Conservation (phyloP, 2,329 filamentous ascomycete genomes). For the Podosphaera fusca region DNA sequence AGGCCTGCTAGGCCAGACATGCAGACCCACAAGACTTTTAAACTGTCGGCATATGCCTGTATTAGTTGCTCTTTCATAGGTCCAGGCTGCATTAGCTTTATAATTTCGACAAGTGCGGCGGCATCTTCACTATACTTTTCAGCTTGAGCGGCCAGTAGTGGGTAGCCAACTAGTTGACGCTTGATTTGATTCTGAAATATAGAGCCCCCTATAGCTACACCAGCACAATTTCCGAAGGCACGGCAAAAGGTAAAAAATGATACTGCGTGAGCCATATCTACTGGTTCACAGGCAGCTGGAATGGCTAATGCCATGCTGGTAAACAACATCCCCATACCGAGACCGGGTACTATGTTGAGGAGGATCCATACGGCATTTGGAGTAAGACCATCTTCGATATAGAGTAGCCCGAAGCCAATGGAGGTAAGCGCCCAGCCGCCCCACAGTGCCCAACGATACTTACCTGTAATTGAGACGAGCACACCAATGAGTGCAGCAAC, state of each 20-base stretch:
- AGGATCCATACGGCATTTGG: slow-evolving; percentile 3
- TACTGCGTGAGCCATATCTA: slow-evolving; percentile 33
- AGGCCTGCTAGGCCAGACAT: slow-evolving; percentile 2
- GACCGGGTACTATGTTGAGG: slow-evolving; percentile 4
- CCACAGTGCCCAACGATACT: slow-evolving; percentile 30
- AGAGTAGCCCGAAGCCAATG: slow-evolving; percentile 27
- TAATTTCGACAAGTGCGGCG: neutral
- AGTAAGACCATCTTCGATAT: slow-evolving; percentile 3
- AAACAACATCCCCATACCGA: slow-evolving; percentile 18
- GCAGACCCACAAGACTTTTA: slow-evolving; percentile 1
- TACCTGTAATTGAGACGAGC: slow-evolving; percentile 7
- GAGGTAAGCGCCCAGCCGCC: slow-evolving; percentile 33
- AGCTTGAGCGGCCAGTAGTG: neutral
- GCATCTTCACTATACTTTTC: slow-evolving; percentile 1
- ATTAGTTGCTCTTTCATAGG: neutral
- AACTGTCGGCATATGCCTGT: slow-evolving; percentile 1
- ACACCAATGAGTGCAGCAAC: slow-evolving; percentile 30
- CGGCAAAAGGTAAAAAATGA: slow-evolving; percentile 45
- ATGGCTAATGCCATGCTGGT: slow-evolving; percentile 29
- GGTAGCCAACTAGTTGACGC: slow-evolving; percentile 1
- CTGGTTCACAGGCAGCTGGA: slow-evolving; percentile 17
- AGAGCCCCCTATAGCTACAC: slow-evolving; percentile 41
- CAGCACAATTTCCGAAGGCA: slow-evolving; percentile 39
- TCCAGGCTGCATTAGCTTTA: neutral
- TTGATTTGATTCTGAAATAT: slow-evolving; percentile 37